Conservation (phyloP, 768 basidiomycete genomes). For the Holtermannia corniformis region DNA sequence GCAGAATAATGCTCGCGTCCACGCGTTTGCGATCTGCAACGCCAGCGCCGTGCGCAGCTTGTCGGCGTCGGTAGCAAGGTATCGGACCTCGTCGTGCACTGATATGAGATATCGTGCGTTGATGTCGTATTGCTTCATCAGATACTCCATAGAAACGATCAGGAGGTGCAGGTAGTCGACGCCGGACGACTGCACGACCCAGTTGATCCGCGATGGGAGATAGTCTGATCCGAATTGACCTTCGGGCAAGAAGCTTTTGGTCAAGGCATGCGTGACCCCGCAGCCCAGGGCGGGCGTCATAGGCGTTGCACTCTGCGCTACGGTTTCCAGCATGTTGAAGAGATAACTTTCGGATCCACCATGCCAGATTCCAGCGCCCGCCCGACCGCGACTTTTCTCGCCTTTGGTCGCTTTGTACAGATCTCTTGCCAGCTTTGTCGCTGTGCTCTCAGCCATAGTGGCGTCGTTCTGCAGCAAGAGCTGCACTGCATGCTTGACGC, state of each 20-base stretch:
- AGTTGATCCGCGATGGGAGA: constrained; percentile 94
- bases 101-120: constrained; percentile 88
- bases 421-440: constrained; percentile 68
- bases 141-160: constrained; percentile 87
- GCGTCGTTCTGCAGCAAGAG: constrained; percentile 78
- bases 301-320: constrained; percentile 75
- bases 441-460: constrained; percentile 64
- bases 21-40: constrained; percentile 86
- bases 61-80: constrained; percentile 81
- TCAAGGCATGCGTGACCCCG: constrained; percentile 85
- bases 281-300: constrained; percentile 90
- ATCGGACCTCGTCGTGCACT: constrained; percentile 93
- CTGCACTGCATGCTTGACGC: constrained; percentile 83
- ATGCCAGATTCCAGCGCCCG: constrained; percentile 56
- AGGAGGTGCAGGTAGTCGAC: constrained; percentile 96
- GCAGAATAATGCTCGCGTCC: constrained; percentile 86
- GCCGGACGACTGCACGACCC: constrained; percentile 98
- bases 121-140: constrained; percentile 70
- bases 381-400: constrained; percentile 45
- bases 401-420: constrained; percentile 92
- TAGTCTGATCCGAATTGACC: constrained; percentile 61
- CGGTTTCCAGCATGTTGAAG: constrained; percentile 95
- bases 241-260: constrained; percentile 66
- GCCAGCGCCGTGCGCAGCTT: constrained; percentile 83
- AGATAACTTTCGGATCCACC: constrained; percentile 92